A percentile compares a stretch with the other conserved stretches of the same genome.
phyloP scores from a whole-genome alignment of 352 stramenopile species.

The Phytophthora lateralis region DNA sequence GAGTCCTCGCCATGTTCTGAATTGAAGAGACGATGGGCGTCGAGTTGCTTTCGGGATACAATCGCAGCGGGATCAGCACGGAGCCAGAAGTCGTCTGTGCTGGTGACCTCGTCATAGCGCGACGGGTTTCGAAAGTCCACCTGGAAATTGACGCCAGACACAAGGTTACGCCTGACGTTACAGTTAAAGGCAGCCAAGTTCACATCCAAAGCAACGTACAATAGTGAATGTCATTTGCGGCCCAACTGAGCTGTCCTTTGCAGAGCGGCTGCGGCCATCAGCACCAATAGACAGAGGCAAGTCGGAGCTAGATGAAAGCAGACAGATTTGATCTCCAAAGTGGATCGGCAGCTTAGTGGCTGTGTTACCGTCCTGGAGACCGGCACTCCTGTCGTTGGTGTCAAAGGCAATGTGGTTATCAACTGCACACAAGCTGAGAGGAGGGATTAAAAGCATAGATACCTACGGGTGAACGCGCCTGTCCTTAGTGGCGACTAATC shows the following conservation, averaged over 20 bases:
- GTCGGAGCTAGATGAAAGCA: conserved; percentile 51
- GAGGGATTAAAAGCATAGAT: background rate
- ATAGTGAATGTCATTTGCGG: conserved; percentile 74
- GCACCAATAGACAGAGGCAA: conserved; percentile 55
- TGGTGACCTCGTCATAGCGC: conserved; percentile 43
- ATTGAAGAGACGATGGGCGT: conserved; percentile 10
- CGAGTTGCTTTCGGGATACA: conserved; percentile 11
- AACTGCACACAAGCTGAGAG: background rate
- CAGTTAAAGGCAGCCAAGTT: background rate
- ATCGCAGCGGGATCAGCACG: conserved; percentile 39
- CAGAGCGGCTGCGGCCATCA: conserved; percentile 41
- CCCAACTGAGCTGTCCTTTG: conserved; percentile 28
- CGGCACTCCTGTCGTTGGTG: conserved; percentile 26
- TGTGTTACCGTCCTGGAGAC: conserved; percentile 53
- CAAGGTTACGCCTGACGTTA: background rate
- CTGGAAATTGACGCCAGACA: conserved; percentile 14
- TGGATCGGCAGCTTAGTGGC: conserved; percentile 49
- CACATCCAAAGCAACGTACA: conserved; percentile 23
- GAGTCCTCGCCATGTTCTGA: background rate
- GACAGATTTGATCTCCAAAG: conserved; percentile 67
- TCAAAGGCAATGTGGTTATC: background rate
- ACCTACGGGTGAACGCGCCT: conserved; percentile 34
- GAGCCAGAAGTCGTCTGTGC: conserved; percentile 63
- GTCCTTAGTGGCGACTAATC: conserved; percentile 2
- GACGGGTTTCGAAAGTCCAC: conserved; percentile 62